Evolutionary conservation across 352 stramenopile genomes (phyloP).

Genomic region (Pythium angustatum): DNA sequence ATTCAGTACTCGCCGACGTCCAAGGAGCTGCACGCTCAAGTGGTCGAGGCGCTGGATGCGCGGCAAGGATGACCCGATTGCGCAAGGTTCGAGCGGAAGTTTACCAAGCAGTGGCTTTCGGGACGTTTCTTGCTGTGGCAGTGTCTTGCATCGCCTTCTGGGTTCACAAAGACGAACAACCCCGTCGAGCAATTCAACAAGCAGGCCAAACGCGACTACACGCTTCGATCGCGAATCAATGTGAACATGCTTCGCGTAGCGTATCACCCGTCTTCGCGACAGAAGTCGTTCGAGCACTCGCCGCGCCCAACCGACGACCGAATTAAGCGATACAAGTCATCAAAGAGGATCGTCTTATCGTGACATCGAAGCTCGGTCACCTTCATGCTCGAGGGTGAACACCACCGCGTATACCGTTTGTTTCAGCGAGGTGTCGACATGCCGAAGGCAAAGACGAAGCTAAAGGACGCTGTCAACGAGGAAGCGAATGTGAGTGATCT

Average conservation of each 20-base stretch:
- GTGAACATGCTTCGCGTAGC: background rate
- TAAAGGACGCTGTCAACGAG: background rate
- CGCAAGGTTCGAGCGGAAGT: background rate
- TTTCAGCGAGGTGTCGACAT: background rate
- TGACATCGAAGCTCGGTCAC: background rate
- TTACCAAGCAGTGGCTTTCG: background rate
- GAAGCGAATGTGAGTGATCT: background rate
- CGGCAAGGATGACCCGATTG: background rate
- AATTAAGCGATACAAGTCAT: background rate
- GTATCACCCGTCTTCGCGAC: background rate
- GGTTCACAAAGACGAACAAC: conserved; percentile 8
- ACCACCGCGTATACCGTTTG: conserved; percentile 14
- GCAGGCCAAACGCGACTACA: conserved; percentile 9
- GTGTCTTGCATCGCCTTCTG: background rate
- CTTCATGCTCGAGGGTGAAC: background rate
- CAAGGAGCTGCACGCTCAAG: background rate
- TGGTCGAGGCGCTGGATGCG: background rate
- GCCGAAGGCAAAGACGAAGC: background rate
- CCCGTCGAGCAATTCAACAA: conserved; percentile 12
- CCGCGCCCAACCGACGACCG: background rate
- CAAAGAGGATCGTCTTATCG: background rate
- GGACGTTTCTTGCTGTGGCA: background rate
- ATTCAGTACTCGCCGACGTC: background rate
- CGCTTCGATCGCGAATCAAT: background rate
- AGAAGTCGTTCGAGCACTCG: background rate